Conservation (phyloP, 2,329 filamentous ascomycete species). For the Samsoniella hepiali region DNA sequence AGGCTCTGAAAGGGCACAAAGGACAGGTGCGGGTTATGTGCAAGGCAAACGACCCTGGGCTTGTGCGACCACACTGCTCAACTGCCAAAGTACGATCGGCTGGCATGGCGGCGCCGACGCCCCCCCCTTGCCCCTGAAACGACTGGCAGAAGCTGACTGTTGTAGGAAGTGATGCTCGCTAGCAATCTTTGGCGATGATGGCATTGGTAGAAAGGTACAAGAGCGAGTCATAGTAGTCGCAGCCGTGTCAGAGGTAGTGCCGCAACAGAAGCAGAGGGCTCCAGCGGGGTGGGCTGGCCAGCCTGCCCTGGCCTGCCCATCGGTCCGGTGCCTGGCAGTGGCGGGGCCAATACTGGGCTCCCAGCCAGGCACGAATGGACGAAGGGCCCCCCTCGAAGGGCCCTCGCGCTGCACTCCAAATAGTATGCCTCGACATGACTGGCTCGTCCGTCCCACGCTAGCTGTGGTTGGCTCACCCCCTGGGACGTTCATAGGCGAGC, state of each 20-base stretch:
- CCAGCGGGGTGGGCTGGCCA: neutral
- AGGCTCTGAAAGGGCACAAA: too few species aligned
- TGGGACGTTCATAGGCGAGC: too few species aligned
- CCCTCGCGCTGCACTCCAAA: neutral
- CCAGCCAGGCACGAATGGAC: neutral
- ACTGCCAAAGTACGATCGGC: conserved; percentile 1
- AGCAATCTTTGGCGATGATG: neutral
- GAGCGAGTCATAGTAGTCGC: too few species aligned
- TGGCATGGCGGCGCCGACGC: neutral
- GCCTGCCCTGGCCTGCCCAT: neutral
- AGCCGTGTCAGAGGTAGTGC: neutral
- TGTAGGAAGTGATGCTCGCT: neutral
- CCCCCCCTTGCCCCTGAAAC: conserved; percentile 7
- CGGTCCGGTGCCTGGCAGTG: conserved; percentile 6
- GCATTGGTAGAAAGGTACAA: neutral
- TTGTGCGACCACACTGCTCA: neutral
- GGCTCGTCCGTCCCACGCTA: too few species aligned
- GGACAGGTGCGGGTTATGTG: too few species aligned
- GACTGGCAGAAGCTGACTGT: neutral
- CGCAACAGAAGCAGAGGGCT: neutral
- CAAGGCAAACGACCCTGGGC: neutral
- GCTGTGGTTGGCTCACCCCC: too few species aligned
- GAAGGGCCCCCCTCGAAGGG: neutral
- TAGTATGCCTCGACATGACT: neutral
- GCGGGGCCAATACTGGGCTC: neutral